Conservation (phyloP, 169 alveolate species). For the Plasmodium coatneyi region DNA sequence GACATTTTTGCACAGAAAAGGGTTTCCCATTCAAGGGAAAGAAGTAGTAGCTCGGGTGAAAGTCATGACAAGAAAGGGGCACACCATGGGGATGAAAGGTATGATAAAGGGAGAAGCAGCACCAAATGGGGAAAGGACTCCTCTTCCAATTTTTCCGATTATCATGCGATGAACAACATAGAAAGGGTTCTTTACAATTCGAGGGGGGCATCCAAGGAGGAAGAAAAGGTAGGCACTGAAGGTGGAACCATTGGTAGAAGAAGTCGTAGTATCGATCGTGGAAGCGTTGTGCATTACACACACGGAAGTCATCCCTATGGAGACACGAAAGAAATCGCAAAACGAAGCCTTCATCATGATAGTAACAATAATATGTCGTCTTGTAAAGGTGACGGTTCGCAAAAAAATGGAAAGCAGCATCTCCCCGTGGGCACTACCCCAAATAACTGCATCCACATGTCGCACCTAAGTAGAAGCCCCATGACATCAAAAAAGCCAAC, state of each 20-base stretch:
- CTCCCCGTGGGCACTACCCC: background rate
- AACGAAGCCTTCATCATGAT: background rate
- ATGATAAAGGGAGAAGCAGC: background rate
- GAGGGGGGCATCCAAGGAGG: background rate
- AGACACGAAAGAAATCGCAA: background rate
- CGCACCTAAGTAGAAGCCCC: background rate
- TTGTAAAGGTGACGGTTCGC: background rate
- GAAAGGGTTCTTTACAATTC: conserved; percentile 6
- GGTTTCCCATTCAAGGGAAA: background rate
- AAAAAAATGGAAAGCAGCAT: background rate
- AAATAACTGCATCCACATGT: background rate
- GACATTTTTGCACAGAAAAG: background rate
- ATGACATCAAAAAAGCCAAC: background rate
- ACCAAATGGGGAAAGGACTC: background rate
- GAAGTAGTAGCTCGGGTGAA: background rate
- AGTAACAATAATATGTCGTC: background rate
- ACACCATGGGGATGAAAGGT: background rate
- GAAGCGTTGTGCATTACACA: background rate
- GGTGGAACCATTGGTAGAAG: background rate
- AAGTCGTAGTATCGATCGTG: background rate
- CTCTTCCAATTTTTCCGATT: background rate
- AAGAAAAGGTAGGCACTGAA: background rate
- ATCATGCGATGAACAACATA: background rate
- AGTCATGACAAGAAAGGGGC: background rate
- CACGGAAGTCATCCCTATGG: background rate